These are phyloP conservation scores for Leccinum pachyderme DNA, from an alignment of 1,284 basidiomycete species.

Conservation along the genomic window DNA sequence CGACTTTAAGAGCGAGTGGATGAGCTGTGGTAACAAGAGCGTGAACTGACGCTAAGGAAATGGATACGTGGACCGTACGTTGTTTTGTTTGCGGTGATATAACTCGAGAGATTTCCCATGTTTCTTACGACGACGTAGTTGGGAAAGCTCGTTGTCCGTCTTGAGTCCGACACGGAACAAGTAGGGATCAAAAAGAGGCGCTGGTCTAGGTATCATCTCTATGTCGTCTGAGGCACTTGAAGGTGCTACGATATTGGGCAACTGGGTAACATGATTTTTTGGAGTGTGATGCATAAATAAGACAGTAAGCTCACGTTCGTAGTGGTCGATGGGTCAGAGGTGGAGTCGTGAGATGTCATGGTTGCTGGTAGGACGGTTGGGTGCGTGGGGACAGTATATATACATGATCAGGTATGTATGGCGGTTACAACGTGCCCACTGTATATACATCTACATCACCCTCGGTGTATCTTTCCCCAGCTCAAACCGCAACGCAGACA, in stretches of 20 bases:
- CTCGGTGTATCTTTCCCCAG: conserved; percentile 4
- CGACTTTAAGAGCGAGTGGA: conserved; percentile 80
- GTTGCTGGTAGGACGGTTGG: neutral
- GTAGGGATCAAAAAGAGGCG: conserved; percentile 53
- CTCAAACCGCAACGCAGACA: conserved; percentile 24
- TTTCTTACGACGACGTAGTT: conserved; percentile 51
- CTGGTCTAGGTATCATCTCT: conserved; percentile 37
- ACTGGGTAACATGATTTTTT: conserved; percentile 5
- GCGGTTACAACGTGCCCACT: too few species aligned
- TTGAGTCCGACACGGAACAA: conserved; percentile 55
- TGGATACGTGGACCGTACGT: conserved; percentile 42
- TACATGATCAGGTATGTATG: too few species aligned
- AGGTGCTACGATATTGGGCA: conserved; percentile 35
- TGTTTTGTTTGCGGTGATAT: conserved; percentile 85
- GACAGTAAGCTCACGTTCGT: conserved; percentile 11
- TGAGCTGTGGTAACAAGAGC: conserved; percentile 53
- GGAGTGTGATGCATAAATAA: too few species aligned
- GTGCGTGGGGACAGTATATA: too few species aligned
- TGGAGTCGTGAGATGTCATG: conserved; percentile 4
- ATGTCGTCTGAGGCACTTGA: conserved; percentile 37
- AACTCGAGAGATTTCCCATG: conserved; percentile 61
- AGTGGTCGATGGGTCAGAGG: neutral
- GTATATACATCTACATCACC: neutral
- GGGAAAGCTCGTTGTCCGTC: conserved; percentile 57
- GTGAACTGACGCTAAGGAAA: conserved; percentile 6